These are phyloP conservation scores for Paracorniculantispora psalliotae DNA, from an alignment of 2,329 filamentous ascomycete species.

Conservation along the genomic window DNA sequence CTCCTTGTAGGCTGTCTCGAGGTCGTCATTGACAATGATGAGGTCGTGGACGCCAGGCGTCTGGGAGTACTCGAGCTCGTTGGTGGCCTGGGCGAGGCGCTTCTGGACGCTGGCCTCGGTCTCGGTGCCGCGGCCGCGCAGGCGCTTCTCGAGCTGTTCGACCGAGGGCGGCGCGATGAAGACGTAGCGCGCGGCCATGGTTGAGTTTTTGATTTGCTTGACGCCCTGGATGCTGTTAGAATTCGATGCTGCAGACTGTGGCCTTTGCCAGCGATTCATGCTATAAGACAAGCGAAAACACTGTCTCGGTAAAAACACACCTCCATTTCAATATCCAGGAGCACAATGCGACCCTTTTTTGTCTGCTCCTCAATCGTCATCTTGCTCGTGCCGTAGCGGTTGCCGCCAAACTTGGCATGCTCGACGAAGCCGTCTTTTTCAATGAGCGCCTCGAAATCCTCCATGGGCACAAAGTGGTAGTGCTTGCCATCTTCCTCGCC, in stretches of 20 bases:
- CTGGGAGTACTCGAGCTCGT: slow-evolving; percentile 69
- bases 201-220: slow-evolving; percentile 81
- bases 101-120: slow-evolving; percentile 65
- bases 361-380: slow-evolving; percentile 72
- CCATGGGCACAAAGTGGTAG: slow-evolving; percentile 71
- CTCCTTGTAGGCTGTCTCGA: slow-evolving; percentile 47
- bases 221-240: slow-evolving; percentile 54
- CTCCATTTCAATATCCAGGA: slow-evolving; percentile 97
- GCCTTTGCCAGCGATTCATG: too few species aligned
- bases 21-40: slow-evolving; percentile 37
- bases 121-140: slow-evolving; percentile 75
- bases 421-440: slow-evolving; percentile 74
- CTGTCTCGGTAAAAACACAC: too few species aligned
- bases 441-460: slow-evolving; percentile 64
- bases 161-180: slow-evolving; percentile 79
- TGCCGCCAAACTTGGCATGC: slow-evolving; percentile 77
- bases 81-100: slow-evolving; percentile 64
- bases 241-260: too few species aligned
- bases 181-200: slow-evolving; percentile 71
- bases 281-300: too few species aligned
- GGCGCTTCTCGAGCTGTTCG: slow-evolving; percentile 66
- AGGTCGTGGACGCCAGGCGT: slow-evolving; percentile 50
- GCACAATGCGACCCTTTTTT: slow-evolving; percentile 66
- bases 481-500: slow-evolving; percentile 73
- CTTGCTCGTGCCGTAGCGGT: slow-evolving; percentile 82